Conservation (phyloP, 208 protist genomes). For the Borovskyia barvae region DNA sequence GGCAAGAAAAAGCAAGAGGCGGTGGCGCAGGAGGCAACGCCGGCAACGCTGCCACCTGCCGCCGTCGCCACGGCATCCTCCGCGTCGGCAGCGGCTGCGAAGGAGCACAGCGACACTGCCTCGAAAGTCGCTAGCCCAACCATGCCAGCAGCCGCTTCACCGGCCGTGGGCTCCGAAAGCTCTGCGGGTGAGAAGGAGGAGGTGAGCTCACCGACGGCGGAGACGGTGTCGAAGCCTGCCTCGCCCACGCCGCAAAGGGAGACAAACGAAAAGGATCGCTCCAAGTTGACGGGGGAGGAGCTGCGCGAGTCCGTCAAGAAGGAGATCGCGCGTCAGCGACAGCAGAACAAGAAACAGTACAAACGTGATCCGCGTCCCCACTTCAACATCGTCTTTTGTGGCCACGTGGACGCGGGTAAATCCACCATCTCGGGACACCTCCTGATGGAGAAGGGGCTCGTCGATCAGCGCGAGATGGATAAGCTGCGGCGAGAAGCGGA, state of each 20-base stretch:
- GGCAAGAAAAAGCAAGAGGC: conserved; percentile 69
- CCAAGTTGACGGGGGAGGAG: conserved; percentile 63
- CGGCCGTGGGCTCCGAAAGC: neutral
- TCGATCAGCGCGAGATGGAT: conserved; percentile 98
- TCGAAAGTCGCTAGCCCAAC: conserved; percentile 6
- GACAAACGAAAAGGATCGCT: conserved; percentile 5
- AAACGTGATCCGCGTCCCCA: conserved; percentile 90
- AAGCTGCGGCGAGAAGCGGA: conserved; percentile 98
- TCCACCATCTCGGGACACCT: conserved; percentile 98
- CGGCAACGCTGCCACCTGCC: conserved; percentile 1
- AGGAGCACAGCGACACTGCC: conserved; percentile 17
- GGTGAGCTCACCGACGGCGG: neutral
- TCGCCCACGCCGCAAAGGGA: conserved; percentile 23
- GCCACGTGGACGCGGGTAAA: conserved; percentile 99
- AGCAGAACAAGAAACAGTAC: conserved; percentile 64
- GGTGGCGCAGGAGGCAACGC: conserved; percentile 8
- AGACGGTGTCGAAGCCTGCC: conserved; percentile 13
- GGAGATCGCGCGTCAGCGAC: conserved; percentile 75
- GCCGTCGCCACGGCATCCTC: conserved; percentile 16
- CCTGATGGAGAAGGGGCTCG: conserved; percentile 92
- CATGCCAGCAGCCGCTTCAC: neutral
- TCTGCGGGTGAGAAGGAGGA: neutral
- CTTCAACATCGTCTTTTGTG: conserved; percentile 99
- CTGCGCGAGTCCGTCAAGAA: conserved; percentile 64
- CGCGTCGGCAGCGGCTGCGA: conserved; percentile 10